Conservation (phyloP, 768 basidiomycete genomes). For the Gautieria morchelliformis region DNA sequence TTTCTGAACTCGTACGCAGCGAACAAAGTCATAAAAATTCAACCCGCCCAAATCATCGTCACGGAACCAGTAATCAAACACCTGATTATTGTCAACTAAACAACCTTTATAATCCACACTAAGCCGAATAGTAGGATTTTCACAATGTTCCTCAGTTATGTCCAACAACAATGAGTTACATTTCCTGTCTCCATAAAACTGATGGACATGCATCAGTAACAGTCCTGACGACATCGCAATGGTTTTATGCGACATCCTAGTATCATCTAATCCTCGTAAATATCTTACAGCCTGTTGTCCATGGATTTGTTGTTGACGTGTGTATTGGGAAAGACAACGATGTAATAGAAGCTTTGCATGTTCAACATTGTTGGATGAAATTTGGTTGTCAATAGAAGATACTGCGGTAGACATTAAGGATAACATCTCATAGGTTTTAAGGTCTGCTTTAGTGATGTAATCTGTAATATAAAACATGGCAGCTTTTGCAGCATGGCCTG, state of each 20-base stretch:
- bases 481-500: conserved; percentile 23
- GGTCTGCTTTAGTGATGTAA: conserved; percentile 26
- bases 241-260: background rate
- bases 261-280: background rate
- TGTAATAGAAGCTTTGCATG: conserved; percentile 5
- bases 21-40: conserved; percentile 7
- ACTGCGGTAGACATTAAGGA: conserved; percentile 3
- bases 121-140: no score
- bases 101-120: no score
- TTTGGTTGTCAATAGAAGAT: background rate
- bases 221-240: background rate
- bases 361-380: background rate
- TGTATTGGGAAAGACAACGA: conserved; percentile 9
- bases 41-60: background rate
- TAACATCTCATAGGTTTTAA: conserved; percentile 14
- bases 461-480: conserved; percentile 28
- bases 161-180: no score
- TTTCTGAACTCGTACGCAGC: background rate
- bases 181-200: background rate
- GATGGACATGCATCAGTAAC: background rate
- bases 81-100: background rate
- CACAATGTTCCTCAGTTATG: no score
- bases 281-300: conserved; percentile 10
- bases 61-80: background rate
- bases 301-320: conserved; percentile 7